phyloP scores from a whole-genome alignment of 2,329 filamentous ascomycete species.

The Sclerotinia glacialis region DNA sequence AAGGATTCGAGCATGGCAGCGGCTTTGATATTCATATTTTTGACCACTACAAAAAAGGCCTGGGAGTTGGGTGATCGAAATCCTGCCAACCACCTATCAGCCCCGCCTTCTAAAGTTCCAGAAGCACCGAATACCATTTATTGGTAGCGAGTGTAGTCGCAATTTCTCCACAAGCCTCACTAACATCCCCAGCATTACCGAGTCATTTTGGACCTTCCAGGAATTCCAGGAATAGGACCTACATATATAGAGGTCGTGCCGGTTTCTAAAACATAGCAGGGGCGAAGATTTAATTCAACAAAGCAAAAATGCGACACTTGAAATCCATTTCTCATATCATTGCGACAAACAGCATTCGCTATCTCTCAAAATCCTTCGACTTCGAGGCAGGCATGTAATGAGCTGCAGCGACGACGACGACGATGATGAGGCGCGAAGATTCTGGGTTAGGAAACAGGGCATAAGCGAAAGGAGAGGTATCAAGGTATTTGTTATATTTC shows the following conservation, averaged over 20 bases:
- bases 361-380: neutral
- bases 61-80: neutral
- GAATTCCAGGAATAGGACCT: neutral
- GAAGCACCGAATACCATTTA: neutral
- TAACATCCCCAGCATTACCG: neutral
- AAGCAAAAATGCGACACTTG: neutral
- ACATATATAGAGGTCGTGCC: neutral
- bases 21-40: neutral
- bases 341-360: neutral
- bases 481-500: neutral
- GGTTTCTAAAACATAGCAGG: neutral
- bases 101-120: constrained; percentile 4
- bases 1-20: neutral
- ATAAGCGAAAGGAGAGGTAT: neutral
- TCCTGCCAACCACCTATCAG: neutral
- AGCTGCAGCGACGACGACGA: neutral
- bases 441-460: neutral
- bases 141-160: constrained; percentile 3
- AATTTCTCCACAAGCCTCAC: constrained; percentile 13
- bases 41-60: neutral
- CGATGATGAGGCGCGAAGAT: too few relatives aligned
- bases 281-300: neutral
- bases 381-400: neutral
- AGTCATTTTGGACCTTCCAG: neutral
- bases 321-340: neutral